Base-by-base conservation (phyloP, 23 red algal genomes). In the Chondrus crispus region DNA sequence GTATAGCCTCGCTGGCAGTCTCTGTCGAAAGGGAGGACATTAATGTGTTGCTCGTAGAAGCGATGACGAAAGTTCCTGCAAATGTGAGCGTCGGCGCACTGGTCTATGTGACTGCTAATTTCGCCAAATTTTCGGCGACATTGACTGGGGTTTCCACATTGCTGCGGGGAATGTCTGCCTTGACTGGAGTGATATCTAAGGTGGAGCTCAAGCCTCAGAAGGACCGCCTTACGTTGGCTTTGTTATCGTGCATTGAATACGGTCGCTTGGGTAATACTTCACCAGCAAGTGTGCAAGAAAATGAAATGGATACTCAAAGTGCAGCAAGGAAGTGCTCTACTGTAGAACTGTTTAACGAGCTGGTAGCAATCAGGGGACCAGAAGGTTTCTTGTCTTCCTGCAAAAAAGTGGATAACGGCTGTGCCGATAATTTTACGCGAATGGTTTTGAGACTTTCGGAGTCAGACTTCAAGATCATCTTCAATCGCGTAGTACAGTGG, bases 401-500 rank as follows among this genome's bases (percentile, higher is more conserved):
- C 47, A 33, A 26, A 40, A 44, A 85, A 36, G 70, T 89, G 18
- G 69, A 89, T 38, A 43, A 80, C 6, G 71, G 18, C 50, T 79
- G 68, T 42, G 68, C 39, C 36, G 85, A 89, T 20, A 76, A 60
- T 9, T 42, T 92, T 20, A 73, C 62, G 2, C 51, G 35, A 14
- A 2, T 92, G 51, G 38, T 57, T 64, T 30, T 92, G 44, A 69
- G 64, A 37, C 53, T 92, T 24, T 55, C 88, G 10, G 88, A 92
- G 50, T 30, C 74, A 5, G 74, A 68, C 42, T 92, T 92, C 77
- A 92, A 92, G 29, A 28, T 69, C 13, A 24, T 81, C 7, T 92
- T 92, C 41, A 73, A 81, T 37, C 33, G 36, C 9, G 32, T 92
- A 16, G 38, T 83, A 36, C 30, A 82, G 30, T 92, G 88, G 88